Evolutionary conservation across 768 basidiomycete species (phyloP), one percentile per base, ranked within the genome.

Genomic region (Punctularia strigosozonata): DNA sequence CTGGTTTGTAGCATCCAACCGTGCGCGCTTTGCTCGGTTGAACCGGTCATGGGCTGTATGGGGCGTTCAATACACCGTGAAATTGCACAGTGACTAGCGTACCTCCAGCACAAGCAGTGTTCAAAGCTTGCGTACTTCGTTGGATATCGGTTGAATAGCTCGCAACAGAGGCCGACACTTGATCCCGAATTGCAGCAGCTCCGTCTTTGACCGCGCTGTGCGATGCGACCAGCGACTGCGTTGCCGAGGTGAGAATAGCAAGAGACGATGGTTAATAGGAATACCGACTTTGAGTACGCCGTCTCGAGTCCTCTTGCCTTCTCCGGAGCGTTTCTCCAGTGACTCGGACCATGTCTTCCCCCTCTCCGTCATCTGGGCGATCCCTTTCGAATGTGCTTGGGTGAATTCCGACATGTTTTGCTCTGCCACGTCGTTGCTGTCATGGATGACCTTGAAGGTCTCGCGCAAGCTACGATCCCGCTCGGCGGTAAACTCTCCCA

Each of bases 401-500:
- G 61, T 56, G 33, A 80, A 72, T 25, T 59, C 53, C 14, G 52
- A 55, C 46, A 81, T 57, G 33, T 66, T 64, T 32, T 64, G 62
- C 46, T 80, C 69, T 2, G 69, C 73, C 40, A 71, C 62, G 15
- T 50, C 53, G 46, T 89, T 86, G 34, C 66, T 73, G 18, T 62
- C 61, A 25, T 71, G 66, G 19, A 85, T 59, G 30, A 59, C 53
- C 1, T 60, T 61, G 37, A 86, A 64, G 2, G 75, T 69, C 20
- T 75, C 71, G 28, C 69, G 66, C 38, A 90, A 60, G 15, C 73
- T 73, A 13, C 66, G 63, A 51, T 91, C 81, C 21, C 84, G 73
- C 34, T 78, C 69, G 31, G 69, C 59, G 22, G 78, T 69, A 55
- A 82, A 92, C 20, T 73, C 78, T 8, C 71, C 75, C 2, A 95